phyloP scores from a whole-genome alignment of 768 basidiomycete species.

The Lyophyllum semitale region DNA sequence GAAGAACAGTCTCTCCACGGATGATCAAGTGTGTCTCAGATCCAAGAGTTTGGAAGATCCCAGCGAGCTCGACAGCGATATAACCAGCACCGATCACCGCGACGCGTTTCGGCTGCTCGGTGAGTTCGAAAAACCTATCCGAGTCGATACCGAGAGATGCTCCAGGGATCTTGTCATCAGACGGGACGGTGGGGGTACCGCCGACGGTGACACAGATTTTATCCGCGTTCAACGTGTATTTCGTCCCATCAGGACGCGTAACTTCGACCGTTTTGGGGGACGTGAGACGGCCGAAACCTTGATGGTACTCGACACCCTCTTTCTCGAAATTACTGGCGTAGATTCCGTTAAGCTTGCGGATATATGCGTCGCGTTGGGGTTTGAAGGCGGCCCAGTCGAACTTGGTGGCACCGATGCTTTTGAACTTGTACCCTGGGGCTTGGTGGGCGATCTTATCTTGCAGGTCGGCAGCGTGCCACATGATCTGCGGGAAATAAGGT shows the following conservation, averaged over 20 bases:
- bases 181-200: slow-evolving; percentile 79
- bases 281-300: slow-evolving; percentile 73
- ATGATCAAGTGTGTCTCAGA: slow-evolving; percentile 92
- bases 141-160: slow-evolving; percentile 89
- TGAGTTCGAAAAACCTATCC: slow-evolving; percentile 95
- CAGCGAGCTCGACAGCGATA: slow-evolving; percentile 96
- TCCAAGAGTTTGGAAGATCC: slow-evolving; percentile 88
- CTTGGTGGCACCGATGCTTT: slow-evolving; percentile 54
- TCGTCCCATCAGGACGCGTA: slow-evolving; percentile 62
- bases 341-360: slow-evolving; percentile 83
- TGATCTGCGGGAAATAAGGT: slow-evolving; percentile 58
- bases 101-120: slow-evolving; percentile 88
- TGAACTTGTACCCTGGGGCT: slow-evolving; percentile 70
- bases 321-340: slow-evolving; percentile 88
- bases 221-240: slow-evolving; percentile 74
- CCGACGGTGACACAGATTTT: slow-evolving; percentile 86
- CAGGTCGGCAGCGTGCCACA: slow-evolving; percentile 96
- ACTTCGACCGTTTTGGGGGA: slow-evolving; percentile 75
- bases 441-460: slow-evolving; percentile 84
- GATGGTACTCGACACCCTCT: slow-evolving; percentile 86
- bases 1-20: slow-evolving; percentile 84
- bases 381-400: slow-evolving; percentile 95
- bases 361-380: slow-evolving; percentile 93
- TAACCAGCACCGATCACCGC: slow-evolving; percentile 97
- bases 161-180: slow-evolving; percentile 81